Conservation (phyloP, 73 alveolate species). For the Symbiodinium pilosum region DNA sequence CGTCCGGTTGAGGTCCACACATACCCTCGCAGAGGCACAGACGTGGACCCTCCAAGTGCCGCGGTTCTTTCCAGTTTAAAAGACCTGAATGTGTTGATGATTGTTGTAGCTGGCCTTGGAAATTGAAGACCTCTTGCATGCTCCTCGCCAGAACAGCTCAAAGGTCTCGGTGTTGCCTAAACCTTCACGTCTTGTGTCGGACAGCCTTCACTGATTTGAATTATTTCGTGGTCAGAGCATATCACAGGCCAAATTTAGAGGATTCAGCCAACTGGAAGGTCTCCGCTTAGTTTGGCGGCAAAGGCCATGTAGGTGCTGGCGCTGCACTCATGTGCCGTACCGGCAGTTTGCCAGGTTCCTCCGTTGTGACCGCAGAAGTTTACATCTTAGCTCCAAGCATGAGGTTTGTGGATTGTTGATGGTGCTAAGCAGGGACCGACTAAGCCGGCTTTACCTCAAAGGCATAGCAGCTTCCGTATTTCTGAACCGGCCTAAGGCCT, state of each 20-base stretch:
- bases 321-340: not conserved
- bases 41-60: conserved; percentile 3
- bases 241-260: too few species aligned
- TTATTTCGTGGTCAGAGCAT: too few species aligned
- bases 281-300: not conserved
- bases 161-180: not conserved
- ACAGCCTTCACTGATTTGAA: not conserved
- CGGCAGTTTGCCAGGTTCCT: not conserved
- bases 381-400: too few species aligned
- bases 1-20: not conserved
- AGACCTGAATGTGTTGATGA: too few species aligned
- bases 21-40: not conserved
- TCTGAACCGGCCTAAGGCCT: not conserved
- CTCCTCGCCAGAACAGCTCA: not conserved
- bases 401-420: too few species aligned
- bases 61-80: too few species aligned
- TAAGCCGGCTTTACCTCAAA: not conserved
- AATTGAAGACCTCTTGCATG: not conserved
- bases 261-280: too few species aligned
- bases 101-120: too few species aligned
- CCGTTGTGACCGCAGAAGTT: not conserved
- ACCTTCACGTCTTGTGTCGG: not conserved
- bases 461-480: not conserved
- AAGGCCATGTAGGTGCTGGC: not conserved
- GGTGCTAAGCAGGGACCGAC: too few species aligned